A percentile compares a stretch with the other conserved stretches of the same genome.
Conservation (phyloP, 306 rosid genomes). For the Pyrus pyrifolia region DNA sequence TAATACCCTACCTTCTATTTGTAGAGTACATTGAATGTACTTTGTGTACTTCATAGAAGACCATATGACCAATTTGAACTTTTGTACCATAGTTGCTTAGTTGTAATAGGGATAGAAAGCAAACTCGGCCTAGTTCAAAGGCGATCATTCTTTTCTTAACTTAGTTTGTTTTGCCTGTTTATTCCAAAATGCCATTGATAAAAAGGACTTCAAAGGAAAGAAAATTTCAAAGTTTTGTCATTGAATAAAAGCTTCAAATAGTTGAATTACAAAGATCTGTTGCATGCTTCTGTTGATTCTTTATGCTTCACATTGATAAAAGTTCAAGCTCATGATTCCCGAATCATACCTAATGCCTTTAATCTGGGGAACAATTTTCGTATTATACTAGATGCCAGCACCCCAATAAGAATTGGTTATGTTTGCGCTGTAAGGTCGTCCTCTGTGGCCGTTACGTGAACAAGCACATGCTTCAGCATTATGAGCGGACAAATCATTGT, state of each 20-base stretch:
- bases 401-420: slow-evolving; percentile 75
- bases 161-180: too few species aligned
- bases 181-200: neutral
- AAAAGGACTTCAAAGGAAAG: neutral
- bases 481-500: slow-evolving; percentile 32
- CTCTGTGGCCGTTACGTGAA: slow-evolving; percentile 80
- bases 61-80: too few species aligned
- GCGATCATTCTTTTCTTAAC: too few species aligned
- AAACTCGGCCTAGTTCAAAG: too few species aligned
- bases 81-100: too few species aligned
- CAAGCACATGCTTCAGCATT: slow-evolving; percentile 82
- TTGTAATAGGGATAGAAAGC: too few species aligned
- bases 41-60: too few species aligned
- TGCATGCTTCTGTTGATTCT: neutral
- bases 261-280: neutral
- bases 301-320: neutral
- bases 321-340: neutral
- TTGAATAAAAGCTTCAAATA: neutral
- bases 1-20: too few species aligned
- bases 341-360: neutral
- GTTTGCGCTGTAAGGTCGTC: slow-evolving; percentile 67
- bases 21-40: too few species aligned
- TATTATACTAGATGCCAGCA: slow-evolving; percentile 47
- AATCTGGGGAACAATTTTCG: neutral
- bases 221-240: neutral